Evolutionary conservation across 1,284 basidiomycete species (phyloP).

Genomic region (Cutaneotrichosporon sp.): DNA sequence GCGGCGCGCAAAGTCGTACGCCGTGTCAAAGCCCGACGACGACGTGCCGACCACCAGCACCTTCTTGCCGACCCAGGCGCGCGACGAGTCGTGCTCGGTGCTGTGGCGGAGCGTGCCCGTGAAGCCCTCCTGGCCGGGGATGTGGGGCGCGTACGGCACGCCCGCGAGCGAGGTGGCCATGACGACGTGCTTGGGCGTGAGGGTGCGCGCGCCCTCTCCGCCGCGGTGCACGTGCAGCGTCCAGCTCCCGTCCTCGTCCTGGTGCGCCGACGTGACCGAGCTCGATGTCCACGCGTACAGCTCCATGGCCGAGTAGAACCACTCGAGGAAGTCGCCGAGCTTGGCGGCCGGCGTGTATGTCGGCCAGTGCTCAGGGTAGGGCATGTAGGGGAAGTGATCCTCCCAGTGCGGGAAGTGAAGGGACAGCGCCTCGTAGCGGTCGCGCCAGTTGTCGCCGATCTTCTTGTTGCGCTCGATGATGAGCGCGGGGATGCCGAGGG

Average conservation of each 20-base stretch:
- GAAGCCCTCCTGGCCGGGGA: slow-evolving; percentile 55
- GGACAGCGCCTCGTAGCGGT: slow-evolving; percentile 62
- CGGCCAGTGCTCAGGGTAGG: slow-evolving; percentile 59
- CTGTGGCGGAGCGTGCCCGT: slow-evolving; percentile 59
- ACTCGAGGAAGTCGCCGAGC: slow-evolving; percentile 39
- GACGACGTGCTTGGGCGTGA: slow-evolving; percentile 55
- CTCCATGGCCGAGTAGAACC: slow-evolving; percentile 42
- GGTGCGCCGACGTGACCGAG: slow-evolving; percentile 54
- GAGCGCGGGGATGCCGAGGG: slow-evolving; percentile 52
- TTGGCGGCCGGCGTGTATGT: slow-evolving; percentile 61
- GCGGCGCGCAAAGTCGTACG: no score
- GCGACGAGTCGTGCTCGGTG: slow-evolving; percentile 61
- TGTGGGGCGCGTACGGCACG: slow-evolving; percentile 24
- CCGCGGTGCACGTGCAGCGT: slow-evolving; percentile 56
- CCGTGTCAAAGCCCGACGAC: no score
- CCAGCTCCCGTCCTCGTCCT: slow-evolving; percentile 58
- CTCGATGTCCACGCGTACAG: slow-evolving; percentile 53
- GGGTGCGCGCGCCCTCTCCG: slow-evolving; percentile 51
- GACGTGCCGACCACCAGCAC: no score
- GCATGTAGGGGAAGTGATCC: slow-evolving; percentile 56
- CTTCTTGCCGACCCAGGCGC: slow-evolving; percentile 52
- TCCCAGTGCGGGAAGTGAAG: slow-evolving; percentile 64
- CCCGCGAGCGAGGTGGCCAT: slow-evolving; percentile 39
- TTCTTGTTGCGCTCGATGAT: slow-evolving; percentile 50
- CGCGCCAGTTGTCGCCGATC: slow-evolving; percentile 55